A percentile compares a stretch with the other conserved stretches of the same genome.
phyloP scores from a whole-genome alignment of 129 eudicot species.

The Escallonia herrerae region DNA sequence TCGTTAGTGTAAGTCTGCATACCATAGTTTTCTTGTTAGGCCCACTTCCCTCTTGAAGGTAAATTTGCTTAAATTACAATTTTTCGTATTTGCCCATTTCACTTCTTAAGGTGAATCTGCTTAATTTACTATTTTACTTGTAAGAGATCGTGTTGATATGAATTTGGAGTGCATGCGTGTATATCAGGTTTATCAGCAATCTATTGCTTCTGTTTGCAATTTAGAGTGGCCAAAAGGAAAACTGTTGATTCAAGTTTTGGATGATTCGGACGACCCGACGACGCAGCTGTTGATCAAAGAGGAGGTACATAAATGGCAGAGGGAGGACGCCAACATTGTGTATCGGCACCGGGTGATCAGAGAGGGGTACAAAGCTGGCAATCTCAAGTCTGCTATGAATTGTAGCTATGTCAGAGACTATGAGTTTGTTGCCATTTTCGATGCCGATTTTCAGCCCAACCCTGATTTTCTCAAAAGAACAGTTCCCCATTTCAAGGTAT shows the following conservation, averaged over 20 bases:
- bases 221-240: conserved; percentile 89
- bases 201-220: conserved; percentile 78
- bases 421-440: conserved; percentile 92
- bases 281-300: conserved; percentile 73
- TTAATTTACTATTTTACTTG: too few relatives aligned
- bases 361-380: conserved; percentile 91
- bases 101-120: too few relatives aligned
- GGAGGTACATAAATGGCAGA: conserved; percentile 82
- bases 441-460: conserved; percentile 87
- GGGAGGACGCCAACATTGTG: conserved; percentile 67
- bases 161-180: not conserved
- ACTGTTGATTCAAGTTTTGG: conserved; percentile 74
- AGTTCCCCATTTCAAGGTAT: conserved; percentile 87
- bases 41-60: too few relatives aligned
- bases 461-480: conserved; percentile 77
- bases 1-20: not conserved
- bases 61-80: too few relatives aligned
- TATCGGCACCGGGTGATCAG: conserved; percentile 76
- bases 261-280: conserved; percentile 79
- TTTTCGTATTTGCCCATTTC: too few relatives aligned
- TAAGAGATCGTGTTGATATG: not conserved
- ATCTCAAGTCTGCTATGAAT: conserved; percentile 91
- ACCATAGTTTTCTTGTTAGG: too few relatives aligned
- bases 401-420: conserved; percentile 88
- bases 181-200: conserved; percentile 85